A percentile compares a stretch with the other conserved stretches of the same genome.
phyloP scores from a whole-genome alignment of 2,329 filamentous ascomycete species.

The Ophiostoma australiae region DNA sequence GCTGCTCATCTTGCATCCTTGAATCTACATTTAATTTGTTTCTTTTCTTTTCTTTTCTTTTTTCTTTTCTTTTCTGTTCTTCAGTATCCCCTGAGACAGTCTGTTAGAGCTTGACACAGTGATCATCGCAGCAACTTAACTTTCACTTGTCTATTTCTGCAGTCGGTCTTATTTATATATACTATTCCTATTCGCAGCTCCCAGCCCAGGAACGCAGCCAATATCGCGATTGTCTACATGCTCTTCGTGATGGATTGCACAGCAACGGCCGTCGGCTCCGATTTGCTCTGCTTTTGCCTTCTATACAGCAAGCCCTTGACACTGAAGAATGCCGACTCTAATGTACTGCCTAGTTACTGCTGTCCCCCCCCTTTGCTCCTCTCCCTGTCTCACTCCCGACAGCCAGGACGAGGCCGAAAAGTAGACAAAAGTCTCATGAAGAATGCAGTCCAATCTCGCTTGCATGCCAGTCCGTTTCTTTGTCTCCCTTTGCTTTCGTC shows the following conservation, averaged over 20 bases:
- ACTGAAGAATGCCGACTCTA: neutral
- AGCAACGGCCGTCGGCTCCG: neutral
- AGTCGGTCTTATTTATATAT: too few relatives aligned
- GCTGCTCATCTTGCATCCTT: neutral
- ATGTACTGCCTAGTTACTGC: neutral
- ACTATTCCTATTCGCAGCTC: too few relatives aligned
- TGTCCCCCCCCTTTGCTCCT: neutral
- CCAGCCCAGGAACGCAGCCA: neutral
- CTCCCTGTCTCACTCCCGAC: neutral
- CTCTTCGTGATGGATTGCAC: neutral
- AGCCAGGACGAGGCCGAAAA: neutral
- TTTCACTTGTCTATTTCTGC: neutral
- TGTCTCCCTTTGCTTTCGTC: neutral
- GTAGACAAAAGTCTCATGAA: neutral
- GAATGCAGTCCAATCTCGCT: constrained; percentile 2
- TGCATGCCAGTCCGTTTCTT: constrained; percentile 2
- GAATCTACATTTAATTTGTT: too few relatives aligned
- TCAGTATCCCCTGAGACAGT: neutral
- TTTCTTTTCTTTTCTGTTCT: neutral
- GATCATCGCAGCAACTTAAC: neutral
- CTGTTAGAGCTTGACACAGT: constrained; percentile 2
- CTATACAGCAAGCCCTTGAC: neutral
- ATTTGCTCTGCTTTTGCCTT: neutral
- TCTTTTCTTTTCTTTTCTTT: too few relatives aligned
- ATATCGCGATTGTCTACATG: neutral